phyloP scores from a whole-genome alignment of 2,329 filamentous ascomycete genomes.

The Alternaria sp. region DNA sequence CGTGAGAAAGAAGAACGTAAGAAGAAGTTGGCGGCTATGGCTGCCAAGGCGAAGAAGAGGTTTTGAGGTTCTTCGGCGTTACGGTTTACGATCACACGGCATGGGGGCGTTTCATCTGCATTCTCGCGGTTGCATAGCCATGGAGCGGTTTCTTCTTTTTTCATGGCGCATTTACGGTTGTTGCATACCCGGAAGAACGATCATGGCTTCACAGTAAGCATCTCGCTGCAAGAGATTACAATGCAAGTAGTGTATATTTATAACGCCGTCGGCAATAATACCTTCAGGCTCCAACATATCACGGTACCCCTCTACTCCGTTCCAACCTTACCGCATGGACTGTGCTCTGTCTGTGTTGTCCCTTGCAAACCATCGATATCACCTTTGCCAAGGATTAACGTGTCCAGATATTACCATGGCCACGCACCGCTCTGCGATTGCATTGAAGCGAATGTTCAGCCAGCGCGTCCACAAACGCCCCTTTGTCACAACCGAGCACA shows the following conservation, averaged over 20 bases:
- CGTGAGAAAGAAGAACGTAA: constrained; percentile 46
- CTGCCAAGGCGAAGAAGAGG: constrained; percentile 39
- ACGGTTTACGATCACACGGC: constrained; percentile 33
- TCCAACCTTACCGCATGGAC: neutral
- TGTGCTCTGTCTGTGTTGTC: neutral
- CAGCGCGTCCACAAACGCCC: constrained; percentile 19
- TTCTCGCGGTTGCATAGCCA: constrained; percentile 40
- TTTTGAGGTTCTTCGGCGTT: constrained; percentile 37
- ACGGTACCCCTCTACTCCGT: neutral
- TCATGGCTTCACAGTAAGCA: constrained; percentile 24
- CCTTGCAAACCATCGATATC: neutral
- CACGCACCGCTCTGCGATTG: constrained; percentile 1
- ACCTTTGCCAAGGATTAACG: neutral
- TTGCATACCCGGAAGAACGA: constrained; percentile 22
- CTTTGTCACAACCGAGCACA: constrained; percentile 10
- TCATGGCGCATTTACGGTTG: constrained; percentile 28
- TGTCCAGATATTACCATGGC: neutral
- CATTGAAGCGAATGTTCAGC: neutral
- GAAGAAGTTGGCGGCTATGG: constrained; percentile 39
- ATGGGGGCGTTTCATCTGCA: constrained; percentile 32
- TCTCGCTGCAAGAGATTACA: constrained; percentile 15
- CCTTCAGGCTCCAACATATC: constrained; percentile 2
- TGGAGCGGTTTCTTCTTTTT: constrained; percentile 34
- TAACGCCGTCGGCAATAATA: constrained; percentile 7
- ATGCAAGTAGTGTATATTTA: constrained; percentile 25